Base-by-base conservation (phyloP, 305 asterid genomes). In the Fraxinus baroniana region DNA sequence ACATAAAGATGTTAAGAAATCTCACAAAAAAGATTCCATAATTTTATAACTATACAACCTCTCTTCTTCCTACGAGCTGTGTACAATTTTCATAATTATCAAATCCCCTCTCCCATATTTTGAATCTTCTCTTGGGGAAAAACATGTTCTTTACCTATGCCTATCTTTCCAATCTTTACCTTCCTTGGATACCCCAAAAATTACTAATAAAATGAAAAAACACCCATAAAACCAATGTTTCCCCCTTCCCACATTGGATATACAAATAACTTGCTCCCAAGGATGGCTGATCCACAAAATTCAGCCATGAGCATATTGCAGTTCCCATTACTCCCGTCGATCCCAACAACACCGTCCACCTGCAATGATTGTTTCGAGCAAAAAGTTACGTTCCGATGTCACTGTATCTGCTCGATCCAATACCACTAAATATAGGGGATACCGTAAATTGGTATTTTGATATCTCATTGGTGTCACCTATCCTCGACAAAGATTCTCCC, bases 401-500 rank as follows among this genome's bases (percentile, higher is more conserved):
- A 71, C 24, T 33, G 5, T 17, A 71, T 7, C 24, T 17, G 46
- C 46, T 71, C 44, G 32, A 33, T 71, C 44, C 24, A 26, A 71
- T 33, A 71, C 46, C 36, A 66, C 15, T 66, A 12, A 9, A 13
- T 24, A 66, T n/a, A 57, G 26, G 26, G 12, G 12, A 7, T 26
- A 66, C 24, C 44, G 5, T 7, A 71, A 71, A 2, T 71, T 32
- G 4, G 32, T 18, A 24, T 57, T 57, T n/a, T 64, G 78, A 36
- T 22, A 33, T 33, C 70, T 83, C 46, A 22, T 10, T 26, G 30
- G 62, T 44, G 46, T 93, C 94, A 97, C 87, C 97, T 70, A 78
- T 97, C 98, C 86, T 94, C 98, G 0, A 88, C 71, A 68, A 97
- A 97, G 79, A 83, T 89, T 86, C 97, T 90, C 66, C 98, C 94